Conservation (phyloP, 495 filamentous ascomycete species). For the Xeromyces bisporus region DNA sequence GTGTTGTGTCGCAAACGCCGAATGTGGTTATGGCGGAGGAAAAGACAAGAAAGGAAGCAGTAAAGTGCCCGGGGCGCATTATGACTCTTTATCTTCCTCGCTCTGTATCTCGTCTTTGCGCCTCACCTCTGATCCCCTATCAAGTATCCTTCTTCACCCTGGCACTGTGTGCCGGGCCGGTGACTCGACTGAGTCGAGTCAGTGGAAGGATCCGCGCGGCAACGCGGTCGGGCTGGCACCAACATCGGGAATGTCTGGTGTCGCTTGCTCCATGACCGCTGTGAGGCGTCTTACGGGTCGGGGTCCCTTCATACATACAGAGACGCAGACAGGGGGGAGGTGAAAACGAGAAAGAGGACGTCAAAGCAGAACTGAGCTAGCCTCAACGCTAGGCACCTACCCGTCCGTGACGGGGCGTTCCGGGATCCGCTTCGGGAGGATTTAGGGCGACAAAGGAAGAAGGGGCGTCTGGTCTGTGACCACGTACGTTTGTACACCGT, state of each 20-base stretch:
- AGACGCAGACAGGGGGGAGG: neutral
- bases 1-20: no score
- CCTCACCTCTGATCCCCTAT: no score
- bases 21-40: no score
- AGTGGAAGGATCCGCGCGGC: constrained; percentile 4
- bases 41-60: no score
- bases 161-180: constrained; percentile 12
- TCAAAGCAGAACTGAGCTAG: no score
- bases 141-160: constrained; percentile 5
- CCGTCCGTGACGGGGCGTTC: constrained; percentile 12
- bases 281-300: neutral
- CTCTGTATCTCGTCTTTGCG: no score
- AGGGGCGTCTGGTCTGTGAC: constrained; percentile 10
- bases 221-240: constrained; percentile 3
- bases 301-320: neutral
- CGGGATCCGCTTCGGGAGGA: constrained; percentile 19
- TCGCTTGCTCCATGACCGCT: neutral
- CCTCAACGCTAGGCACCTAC: no score
- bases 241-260: constrained; percentile 13
- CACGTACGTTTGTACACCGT: no score
- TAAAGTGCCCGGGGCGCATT: no score
- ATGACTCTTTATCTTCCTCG: no score
- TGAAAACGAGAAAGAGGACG: neutral
- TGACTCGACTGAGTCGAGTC: constrained; percentile 5
- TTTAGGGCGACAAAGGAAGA: constrained; percentile 3